These are phyloP conservation scores for Globisporangium orthogonon DNA, from an alignment of 352 stramenopile species.

Conservation along the genomic window DNA sequence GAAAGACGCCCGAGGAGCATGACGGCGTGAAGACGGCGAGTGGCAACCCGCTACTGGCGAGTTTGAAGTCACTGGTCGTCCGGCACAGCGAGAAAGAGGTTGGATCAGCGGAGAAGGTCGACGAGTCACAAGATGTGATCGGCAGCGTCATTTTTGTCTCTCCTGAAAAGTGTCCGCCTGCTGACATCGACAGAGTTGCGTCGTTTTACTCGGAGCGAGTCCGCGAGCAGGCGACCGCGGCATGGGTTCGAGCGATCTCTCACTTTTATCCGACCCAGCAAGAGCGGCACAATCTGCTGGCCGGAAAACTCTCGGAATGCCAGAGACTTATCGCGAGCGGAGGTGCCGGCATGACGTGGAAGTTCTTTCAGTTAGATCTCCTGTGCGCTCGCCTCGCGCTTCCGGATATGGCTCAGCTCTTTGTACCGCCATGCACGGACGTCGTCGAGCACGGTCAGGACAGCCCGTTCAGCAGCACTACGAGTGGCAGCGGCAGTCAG, in stretches of 20 bases:
- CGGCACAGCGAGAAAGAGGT: conserved; percentile 34
- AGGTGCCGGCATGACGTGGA: conserved; percentile 29
- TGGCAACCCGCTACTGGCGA: conserved; percentile 61
- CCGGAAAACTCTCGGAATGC: conserved; percentile 49
- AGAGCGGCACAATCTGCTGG: conserved; percentile 49
- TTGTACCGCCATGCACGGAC: conserved; percentile 65
- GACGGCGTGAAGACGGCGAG: conserved; percentile 13
- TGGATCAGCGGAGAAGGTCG: conserved; percentile 4
- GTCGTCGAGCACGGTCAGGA: conserved; percentile 41
- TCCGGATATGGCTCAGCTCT: conserved; percentile 68
- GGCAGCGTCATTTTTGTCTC: conserved; percentile 36
- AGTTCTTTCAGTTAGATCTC: conserved; percentile 72
- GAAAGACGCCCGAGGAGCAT: conserved; percentile 11
- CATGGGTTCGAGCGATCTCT: conserved; percentile 61
- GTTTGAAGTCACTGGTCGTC: conserved; percentile 59
- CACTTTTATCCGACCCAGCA: conserved; percentile 73
- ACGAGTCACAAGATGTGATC: conserved; percentile 25
- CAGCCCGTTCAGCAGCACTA: conserved; percentile 7
- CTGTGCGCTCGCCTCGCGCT: conserved; percentile 70
- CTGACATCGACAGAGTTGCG: conserved; percentile 36
- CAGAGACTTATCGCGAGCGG: conserved; percentile 21
- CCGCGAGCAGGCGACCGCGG: conserved; percentile 59
- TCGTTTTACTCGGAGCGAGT: conserved; percentile 46
- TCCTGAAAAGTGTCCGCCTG: conserved; percentile 18
- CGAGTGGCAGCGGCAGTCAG: neutral